Percentiles rank a stretch among this genome's conserved stretches.
Conservation (phyloP, 2,329 filamentous ascomycete genomes). For the Apiospora malaysiana region DNA sequence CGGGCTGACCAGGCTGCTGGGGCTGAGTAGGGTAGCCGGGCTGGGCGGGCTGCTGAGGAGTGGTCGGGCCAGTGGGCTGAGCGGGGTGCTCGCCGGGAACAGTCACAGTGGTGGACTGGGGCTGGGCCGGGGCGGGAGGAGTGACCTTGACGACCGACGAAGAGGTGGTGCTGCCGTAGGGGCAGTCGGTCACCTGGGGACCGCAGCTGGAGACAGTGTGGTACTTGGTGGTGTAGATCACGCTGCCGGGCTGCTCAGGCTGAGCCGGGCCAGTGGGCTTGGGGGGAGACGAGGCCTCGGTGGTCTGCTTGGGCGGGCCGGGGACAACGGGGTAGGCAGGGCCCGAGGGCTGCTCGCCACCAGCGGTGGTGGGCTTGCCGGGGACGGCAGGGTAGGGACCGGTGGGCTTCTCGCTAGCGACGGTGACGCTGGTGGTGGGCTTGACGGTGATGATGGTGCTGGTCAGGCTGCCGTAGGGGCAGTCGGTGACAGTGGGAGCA, state of each 20-base stretch:
- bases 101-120: not conserved
- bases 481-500: conserved; percentile 36
- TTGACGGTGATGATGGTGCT: conserved; percentile 40
- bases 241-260: conserved; percentile 36
- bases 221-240: conserved; percentile 16
- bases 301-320: too few species aligned
- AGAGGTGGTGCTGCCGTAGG: conserved; percentile 30
- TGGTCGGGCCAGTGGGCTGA: not conserved
- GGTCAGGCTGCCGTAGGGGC: conserved; percentile 38
- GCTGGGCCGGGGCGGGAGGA: not conserved
- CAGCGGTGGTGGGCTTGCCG: conserved; percentile 37
- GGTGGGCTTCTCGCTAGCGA: conserved; percentile 27
- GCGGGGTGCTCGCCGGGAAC: too few species aligned
- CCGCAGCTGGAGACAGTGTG: not conserved
- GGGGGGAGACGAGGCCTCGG: not conserved
- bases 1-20: not conserved
- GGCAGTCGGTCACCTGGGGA: conserved; percentile 35
- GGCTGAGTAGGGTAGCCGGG: not conserved
- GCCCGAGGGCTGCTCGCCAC: not conserved
- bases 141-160: conserved; percentile 23
- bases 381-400: conserved; percentile 36
- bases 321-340: too few species aligned
- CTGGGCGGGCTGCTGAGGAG: not conserved
- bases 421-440: conserved; percentile 5
- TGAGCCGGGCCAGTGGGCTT: conserved; percentile 34